phyloP scores from a whole-genome alignment of 768 basidiomycete species.

The Amanita exitialis region DNA sequence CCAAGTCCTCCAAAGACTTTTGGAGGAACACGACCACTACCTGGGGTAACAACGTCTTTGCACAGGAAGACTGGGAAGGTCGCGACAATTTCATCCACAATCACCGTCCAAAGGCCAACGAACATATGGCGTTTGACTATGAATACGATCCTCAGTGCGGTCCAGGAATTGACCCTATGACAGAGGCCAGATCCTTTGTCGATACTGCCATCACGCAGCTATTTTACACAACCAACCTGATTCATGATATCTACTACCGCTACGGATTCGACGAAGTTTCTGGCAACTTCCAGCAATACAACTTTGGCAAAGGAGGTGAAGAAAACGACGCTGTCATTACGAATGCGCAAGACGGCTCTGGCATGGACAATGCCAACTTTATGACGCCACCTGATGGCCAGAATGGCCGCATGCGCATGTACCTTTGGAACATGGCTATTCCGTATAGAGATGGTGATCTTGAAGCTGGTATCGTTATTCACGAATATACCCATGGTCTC shows the following conservation, averaged over 20 bases:
- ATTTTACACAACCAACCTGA: slow-evolving; percentile 79
- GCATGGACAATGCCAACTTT: slow-evolving; percentile 90
- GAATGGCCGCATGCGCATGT: slow-evolving; percentile 93
- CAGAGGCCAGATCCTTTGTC: slow-evolving; percentile 73
- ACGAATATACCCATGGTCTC: slow-evolving; percentile 81
- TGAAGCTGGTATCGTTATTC: slow-evolving; percentile 95
- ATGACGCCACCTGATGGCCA: slow-evolving; percentile 79
- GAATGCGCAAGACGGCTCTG: slow-evolving; percentile 92
- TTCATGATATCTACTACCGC: slow-evolving; percentile 78
- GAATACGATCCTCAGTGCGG: slow-evolving; percentile 61
- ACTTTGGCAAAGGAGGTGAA: slow-evolving; percentile 83
- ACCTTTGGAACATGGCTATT: slow-evolving; percentile 84
- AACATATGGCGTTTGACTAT: slow-evolving; percentile 53
- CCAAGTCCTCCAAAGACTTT: slow-evolving; percentile 16
- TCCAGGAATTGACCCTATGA: slow-evolving; percentile 44
- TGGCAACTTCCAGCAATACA: slow-evolving; percentile 98
- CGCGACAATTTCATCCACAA: slow-evolving; percentile 56
- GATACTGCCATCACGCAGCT: slow-evolving; percentile 82
- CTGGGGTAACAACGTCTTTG: slow-evolving; percentile 86
- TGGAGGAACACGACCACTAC: slow-evolving; percentile 71
- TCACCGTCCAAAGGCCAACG: slow-evolving; percentile 67
- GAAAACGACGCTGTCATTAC: slow-evolving; percentile 89
- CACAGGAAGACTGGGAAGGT: slow-evolving; percentile 91
- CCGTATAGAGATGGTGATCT: slow-evolving; percentile 94
- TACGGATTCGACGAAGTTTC: slow-evolving; percentile 88